These are phyloP conservation scores for Xylariaceae sp. DNA, from an alignment of 2,329 filamentous ascomycete genomes.

Conservation along the genomic window DNA sequence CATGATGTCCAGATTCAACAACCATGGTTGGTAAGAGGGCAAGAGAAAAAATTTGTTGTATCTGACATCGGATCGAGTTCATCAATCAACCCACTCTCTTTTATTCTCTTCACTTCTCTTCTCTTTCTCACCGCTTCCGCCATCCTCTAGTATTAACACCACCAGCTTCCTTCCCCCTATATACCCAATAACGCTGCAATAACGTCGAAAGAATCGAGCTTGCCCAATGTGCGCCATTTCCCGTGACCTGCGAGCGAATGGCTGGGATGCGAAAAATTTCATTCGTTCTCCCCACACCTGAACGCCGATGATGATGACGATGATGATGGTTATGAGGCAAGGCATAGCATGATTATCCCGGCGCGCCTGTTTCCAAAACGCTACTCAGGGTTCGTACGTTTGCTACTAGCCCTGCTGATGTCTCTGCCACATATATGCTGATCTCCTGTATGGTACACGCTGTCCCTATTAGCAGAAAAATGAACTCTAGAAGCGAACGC, in stretches of 20 bases:
- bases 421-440: conserved; percentile 17
- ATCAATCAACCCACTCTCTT: background rate
- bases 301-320: conserved; percentile 20
- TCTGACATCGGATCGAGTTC: too few relatives aligned
- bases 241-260: conserved; percentile 21
- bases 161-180: conserved; percentile 3
- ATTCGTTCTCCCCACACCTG: conserved; percentile 5
- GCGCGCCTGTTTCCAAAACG: background rate
- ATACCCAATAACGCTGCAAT: conserved; percentile 14
- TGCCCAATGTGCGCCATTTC: conserved; percentile 10
- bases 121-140: background rate
- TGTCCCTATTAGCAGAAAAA: conserved; percentile 1
- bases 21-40: too few relatives aligned
- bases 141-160: background rate
- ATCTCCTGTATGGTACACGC: conserved; percentile 21
- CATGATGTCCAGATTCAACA: too few relatives aligned
- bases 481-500: conserved; percentile 23
- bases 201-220: conserved; percentile 8
- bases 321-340: conserved; percentile 12
- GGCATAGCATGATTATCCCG: background rate
- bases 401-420: conserved; percentile 5
- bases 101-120: background rate
- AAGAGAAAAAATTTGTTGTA: too few relatives aligned
- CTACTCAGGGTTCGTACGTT: background rate
- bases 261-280: conserved; percentile 14